Percentiles rank a stretch among this genome's conserved stretches.
Conservation (phyloP, 164 flowering plant genomes). For the Amborella trichopoda region DNA sequence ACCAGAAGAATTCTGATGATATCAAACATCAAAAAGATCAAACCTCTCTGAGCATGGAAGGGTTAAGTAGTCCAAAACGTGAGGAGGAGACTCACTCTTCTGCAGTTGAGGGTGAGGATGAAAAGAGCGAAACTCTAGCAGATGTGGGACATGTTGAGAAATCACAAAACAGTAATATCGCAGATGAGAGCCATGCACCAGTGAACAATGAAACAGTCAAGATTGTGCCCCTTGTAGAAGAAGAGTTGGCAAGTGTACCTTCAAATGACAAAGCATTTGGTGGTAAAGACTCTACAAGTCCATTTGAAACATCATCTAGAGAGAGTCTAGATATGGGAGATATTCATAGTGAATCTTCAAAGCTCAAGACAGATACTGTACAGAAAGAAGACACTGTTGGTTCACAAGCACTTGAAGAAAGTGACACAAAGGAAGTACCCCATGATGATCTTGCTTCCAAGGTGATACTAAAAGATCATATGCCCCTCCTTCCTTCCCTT, state of each 20-base stretch:
- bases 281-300: too few relatives aligned
- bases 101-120: conserved; percentile 8
- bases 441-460: conserved; percentile 9
- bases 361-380: conserved; percentile 8
- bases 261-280: too few relatives aligned
- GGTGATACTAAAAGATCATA: conserved; percentile 23
- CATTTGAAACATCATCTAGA: conserved; percentile 14
- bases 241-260: too few relatives aligned
- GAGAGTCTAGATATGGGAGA: conserved; percentile 13
- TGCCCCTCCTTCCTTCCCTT: too few relatives aligned
- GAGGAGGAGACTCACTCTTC: conserved; percentile 16
- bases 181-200: too few relatives aligned
- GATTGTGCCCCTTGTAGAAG: too few relatives aligned
- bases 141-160: too few relatives aligned
- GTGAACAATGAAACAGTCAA: too few relatives aligned
- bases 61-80: conserved; percentile 11
- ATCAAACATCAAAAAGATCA: conserved; percentile 6
- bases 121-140: too few relatives aligned
- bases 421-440: conserved; percentile 8
- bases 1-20: conserved; percentile 9
- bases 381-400: conserved; percentile 15
- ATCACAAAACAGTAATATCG: too few relatives aligned
- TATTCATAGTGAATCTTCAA: conserved; percentile 4
- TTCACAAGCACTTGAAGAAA: conserved; percentile 11
- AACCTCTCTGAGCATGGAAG: conserved; percentile 6